These are phyloP conservation scores for Helicocarpus griseus DNA, from an alignment of 2,329 filamentous ascomycete genomes.

Conservation along the genomic window DNA sequence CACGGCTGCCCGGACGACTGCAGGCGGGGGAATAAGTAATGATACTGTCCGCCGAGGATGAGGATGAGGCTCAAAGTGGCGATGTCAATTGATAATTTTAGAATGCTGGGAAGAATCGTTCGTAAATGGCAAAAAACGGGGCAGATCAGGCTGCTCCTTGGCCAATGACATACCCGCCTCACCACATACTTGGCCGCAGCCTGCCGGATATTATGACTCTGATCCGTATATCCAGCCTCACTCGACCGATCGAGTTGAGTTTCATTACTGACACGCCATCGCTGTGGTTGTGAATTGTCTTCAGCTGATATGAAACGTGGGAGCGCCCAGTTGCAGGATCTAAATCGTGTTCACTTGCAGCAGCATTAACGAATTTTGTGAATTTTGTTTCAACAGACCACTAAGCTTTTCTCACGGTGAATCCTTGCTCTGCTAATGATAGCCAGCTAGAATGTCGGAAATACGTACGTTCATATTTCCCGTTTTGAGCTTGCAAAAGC, in stretches of 20 bases:
- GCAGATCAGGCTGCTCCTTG: background rate
- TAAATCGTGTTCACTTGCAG: background rate
- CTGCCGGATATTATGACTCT: background rate
- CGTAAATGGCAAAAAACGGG: background rate
- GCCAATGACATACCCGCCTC: background rate
- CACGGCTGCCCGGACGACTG: too few relatives aligned
- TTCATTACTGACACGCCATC: background rate
- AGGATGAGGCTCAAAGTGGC: background rate
- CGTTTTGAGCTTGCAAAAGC: slow-evolving; percentile 15
- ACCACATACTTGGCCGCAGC: background rate
- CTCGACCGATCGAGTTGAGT: background rate
- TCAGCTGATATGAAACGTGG: background rate
- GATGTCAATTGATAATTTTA: background rate
- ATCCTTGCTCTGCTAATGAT: background rate
- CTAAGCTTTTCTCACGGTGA: too few relatives aligned
- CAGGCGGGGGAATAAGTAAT: too few relatives aligned
- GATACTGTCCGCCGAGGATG: background rate
- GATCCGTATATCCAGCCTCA: background rate
- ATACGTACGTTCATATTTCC: background rate
- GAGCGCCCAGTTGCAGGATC: background rate
- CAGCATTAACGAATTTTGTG: too few relatives aligned
- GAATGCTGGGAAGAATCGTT: background rate
- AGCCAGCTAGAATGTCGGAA: background rate
- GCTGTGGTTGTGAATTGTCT: background rate
- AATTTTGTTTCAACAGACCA: background rate